Evolutionary conservation across 371 early-diverging fungal species (phyloP).

Genomic region (Blyttiomyces sp.): DNA sequence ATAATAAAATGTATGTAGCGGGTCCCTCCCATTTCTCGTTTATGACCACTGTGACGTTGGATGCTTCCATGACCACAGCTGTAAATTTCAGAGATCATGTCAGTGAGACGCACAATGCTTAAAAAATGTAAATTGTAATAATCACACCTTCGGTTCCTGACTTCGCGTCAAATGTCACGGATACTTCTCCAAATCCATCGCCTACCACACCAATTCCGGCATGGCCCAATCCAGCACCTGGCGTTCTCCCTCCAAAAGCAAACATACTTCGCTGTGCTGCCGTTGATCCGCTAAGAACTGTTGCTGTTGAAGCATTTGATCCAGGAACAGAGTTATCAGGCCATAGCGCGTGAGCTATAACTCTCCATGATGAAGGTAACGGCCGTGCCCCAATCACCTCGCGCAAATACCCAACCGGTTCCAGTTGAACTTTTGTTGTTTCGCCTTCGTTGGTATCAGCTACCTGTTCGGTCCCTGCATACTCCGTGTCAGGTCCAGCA

Average conservation of each 20-base stretch:
- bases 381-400: slow-evolving; percentile 24
- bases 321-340: slow-evolving; percentile 16
- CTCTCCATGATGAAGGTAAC: slow-evolving; percentile 14
- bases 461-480: too few species aligned
- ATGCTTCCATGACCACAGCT: slow-evolving; percentile 12
- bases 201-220: slow-evolving; percentile 6
- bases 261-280: slow-evolving; percentile 12
- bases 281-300: not conserved
- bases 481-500: too few species aligned
- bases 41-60: slow-evolving; percentile 18
- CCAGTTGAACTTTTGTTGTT: too few species aligned
- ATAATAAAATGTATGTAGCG: slow-evolving; percentile 24
- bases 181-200: slow-evolving; percentile 14
- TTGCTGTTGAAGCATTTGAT: not conserved
- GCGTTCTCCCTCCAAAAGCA: too few species aligned
- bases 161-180: too few species aligned
- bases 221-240: slow-evolving; percentile 2
- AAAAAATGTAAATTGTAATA: too few species aligned
- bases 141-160: too few species aligned
- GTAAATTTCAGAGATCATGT: too few species aligned
- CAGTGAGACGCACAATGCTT: too few species aligned
- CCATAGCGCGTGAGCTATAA: slow-evolving; percentile 30
- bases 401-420: slow-evolving; percentile 14
- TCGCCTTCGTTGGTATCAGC: too few species aligned
- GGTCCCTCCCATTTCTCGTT: slow-evolving; percentile 27